These are phyloP conservation scores for Knoxdaviesia proteae DNA, from an alignment of 2,329 filamentous ascomycete species.

Conservation along the genomic window DNA sequence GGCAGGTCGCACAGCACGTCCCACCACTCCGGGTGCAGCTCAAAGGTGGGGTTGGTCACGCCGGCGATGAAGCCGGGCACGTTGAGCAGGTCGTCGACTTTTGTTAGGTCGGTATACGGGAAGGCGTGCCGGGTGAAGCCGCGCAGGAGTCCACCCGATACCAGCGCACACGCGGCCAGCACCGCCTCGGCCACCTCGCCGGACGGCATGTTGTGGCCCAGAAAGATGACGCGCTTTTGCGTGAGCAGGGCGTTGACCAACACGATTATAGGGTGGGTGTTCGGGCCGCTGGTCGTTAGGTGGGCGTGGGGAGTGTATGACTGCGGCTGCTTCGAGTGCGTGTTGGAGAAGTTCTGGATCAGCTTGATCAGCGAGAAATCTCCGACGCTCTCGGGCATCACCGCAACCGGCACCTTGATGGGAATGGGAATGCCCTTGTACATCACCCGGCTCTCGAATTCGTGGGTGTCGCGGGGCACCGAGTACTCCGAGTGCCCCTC, in stretches of 20 bases:
- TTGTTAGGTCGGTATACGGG: constrained; percentile 92
- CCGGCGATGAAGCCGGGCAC: constrained; percentile 96
- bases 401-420: constrained; percentile 83
- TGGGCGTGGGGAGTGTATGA: constrained; percentile 77
- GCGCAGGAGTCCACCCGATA: constrained; percentile 74
- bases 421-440: constrained; percentile 96
- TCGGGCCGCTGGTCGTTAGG: constrained; percentile 74
- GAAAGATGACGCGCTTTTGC: constrained; percentile 88
- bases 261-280: constrained; percentile 86
- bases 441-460: constrained; percentile 86
- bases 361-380: constrained; percentile 96
- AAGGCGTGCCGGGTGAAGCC: constrained; percentile 95
- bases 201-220: constrained; percentile 86
- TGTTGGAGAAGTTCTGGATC: constrained; percentile 77
- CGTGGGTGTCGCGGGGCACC: constrained; percentile 83
- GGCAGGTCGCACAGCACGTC: constrained; percentile 86
- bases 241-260: constrained; percentile 87
- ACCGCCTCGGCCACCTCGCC: constrained; percentile 97
- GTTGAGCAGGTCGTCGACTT: constrained; percentile 88
- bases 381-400: constrained; percentile 87
- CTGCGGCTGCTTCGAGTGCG: constrained; percentile 65
- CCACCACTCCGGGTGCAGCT: constrained; percentile 94
- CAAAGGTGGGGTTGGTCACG: constrained; percentile 92
- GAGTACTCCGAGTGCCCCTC: constrained; percentile 46
- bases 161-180: constrained; percentile 82